Conservation (phyloP, 805 yeast species). For the Lachancea mirantina region DNA sequence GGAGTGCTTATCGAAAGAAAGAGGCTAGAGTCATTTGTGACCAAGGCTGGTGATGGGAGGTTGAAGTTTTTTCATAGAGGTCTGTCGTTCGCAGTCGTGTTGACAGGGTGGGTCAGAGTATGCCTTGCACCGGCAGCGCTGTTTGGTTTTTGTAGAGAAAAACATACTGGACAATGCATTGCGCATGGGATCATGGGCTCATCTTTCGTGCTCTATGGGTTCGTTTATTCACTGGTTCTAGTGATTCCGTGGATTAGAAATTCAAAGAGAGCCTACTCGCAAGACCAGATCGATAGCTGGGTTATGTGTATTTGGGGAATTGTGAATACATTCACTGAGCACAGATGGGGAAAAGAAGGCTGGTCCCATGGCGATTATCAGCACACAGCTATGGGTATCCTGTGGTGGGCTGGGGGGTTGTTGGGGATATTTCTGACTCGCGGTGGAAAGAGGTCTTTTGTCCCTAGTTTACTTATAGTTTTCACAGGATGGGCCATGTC, state of each 20-base stretch:
- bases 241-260: constrained; percentile 69
- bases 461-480: constrained; percentile 76
- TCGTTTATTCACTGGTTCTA: constrained; percentile 57
- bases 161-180: constrained; percentile 86
- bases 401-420: constrained; percentile 95
- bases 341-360: constrained; percentile 81
- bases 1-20: constrained; percentile 34
- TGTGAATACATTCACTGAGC: constrained; percentile 92
- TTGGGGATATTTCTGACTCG: constrained; percentile 73
- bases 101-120: constrained; percentile 72
- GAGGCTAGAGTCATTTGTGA: constrained; percentile 31
- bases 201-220: constrained; percentile 76
- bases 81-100: constrained; percentile 39
- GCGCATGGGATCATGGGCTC: constrained; percentile 98
- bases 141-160: constrained; percentile 79
- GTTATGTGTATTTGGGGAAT: constrained; percentile 88
- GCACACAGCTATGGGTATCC: constrained; percentile 92
- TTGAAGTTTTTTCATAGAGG: constrained; percentile 36
- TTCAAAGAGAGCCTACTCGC: constrained; percentile 47
- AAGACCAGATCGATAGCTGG: constrained; percentile 76
- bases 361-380: constrained; percentile 95
- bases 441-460: constrained; percentile 57
- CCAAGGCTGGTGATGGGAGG: constrained; percentile 33
- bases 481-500: constrained; percentile 95
- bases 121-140: constrained; percentile 78